Base-by-base conservation (phyloP, 345 rosid species). In the Eucalyptus guilfoylei region DNA sequence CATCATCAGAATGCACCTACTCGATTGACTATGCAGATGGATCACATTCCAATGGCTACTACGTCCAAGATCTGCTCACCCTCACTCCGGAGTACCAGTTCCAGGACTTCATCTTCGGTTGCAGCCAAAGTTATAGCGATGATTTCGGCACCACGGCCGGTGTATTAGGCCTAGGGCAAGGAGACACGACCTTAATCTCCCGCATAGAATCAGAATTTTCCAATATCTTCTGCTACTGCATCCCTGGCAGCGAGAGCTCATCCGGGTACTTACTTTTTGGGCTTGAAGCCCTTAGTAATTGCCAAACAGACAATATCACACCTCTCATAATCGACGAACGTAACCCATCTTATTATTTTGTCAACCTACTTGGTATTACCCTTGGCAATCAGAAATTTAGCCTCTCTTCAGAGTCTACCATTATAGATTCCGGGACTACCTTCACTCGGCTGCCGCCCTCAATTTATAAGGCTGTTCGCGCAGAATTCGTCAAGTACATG, bases 221-320 rank as follows among this genome's bases (percentile, higher is more conserved):
- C 6, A 23, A 45, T 30, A 28, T 49, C 24, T 91, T 92, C 88
- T 91, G 92, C 48, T 91, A 92, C 87, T 91, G 94, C 89, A 91
- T 92, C 58, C 92, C 94, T 24, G 45, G 91, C 55, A 28, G 52
- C 4, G 64, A 86, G 72, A 87, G 80, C 89, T 88, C 92, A 3
- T 30, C 58, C 17, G 94, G 94, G 30, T 90, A 88, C 58, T 49
- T 92, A n/a, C 86, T 49, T 23, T 89, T 92, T 32, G 94, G 94
- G 8, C 1, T 37, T 4, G 80, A 86, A 21, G 91, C 92, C 17
- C 87, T 55, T 12, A 23, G 12, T 49, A 34, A 32, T 14, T 92
- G 91, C 62, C 88, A 80, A 52, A 3, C 87, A 3, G 49, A 49
- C 3, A 37, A 19, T 4, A 13, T 47, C 58, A 87, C 89, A 28